Percentiles rank a stretch among this genome's conserved stretches.
Conservation (phyloP, 2,329 filamentous ascomycete species). For the Cladophialophora psammophila region DNA sequence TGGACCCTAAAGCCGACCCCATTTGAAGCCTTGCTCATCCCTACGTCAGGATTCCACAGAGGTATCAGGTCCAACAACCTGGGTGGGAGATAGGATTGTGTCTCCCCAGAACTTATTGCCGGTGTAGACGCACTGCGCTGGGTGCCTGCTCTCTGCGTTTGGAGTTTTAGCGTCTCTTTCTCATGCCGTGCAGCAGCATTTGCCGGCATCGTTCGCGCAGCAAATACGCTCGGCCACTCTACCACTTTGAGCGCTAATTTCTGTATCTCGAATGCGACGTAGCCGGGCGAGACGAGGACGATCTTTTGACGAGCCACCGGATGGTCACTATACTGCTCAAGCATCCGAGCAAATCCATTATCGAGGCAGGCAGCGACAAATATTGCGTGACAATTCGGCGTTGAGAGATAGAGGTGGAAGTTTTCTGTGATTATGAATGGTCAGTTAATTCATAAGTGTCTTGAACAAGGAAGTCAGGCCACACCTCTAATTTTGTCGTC, state of each 20-base stretch:
- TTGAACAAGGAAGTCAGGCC: not conserved
- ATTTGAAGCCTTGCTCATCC: slow-evolving; percentile 21
- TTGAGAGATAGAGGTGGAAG: slow-evolving; percentile 38
- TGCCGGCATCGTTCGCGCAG: not conserved
- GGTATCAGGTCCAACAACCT: slow-evolving; percentile 24
- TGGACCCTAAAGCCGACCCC: slow-evolving; percentile 21
- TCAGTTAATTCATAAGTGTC: not conserved
- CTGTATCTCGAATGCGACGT: slow-evolving; percentile 32
- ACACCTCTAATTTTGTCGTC: slow-evolving; percentile 40
- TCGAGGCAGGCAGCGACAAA: slow-evolving; percentile 39
- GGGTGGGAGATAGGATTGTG: slow-evolving; percentile 5
- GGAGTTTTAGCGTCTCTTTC: slow-evolving; percentile 12
- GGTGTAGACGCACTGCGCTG: slow-evolving; percentile 12
- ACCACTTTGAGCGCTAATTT: slow-evolving; percentile 18
- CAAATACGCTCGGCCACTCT: slow-evolving; percentile 30
- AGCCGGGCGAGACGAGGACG: slow-evolving; percentile 36
- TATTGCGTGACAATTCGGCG: slow-evolving; percentile 37
- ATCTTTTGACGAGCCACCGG: slow-evolving; percentile 33
- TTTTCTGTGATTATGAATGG: slow-evolving; percentile 27
- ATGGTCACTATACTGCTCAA: slow-evolving; percentile 38
- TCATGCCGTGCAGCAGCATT: slow-evolving; percentile 13
- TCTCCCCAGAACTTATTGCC: not conserved
- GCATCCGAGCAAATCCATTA: slow-evolving; percentile 39
- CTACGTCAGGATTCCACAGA: slow-evolving; percentile 20
- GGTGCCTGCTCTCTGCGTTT: slow-evolving; percentile 5